phyloP scores from a whole-genome alignment of 2,329 filamentous ascomycete species.

The Cadophora sp. region DNA sequence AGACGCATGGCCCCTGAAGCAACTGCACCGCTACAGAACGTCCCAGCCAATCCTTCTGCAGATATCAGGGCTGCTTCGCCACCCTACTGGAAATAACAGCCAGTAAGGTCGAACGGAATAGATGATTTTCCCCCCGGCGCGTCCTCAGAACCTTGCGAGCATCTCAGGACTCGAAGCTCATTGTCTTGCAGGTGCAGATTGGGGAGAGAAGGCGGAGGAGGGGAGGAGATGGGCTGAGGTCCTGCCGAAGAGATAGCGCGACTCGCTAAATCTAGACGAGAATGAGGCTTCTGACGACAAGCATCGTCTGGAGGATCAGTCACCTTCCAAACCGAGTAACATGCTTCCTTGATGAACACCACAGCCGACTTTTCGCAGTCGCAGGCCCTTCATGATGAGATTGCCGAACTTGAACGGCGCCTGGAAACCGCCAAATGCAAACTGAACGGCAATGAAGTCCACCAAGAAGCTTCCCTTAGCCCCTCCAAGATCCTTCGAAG shows the following conservation, averaged over 20 bases:
- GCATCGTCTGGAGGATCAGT: not conserved
- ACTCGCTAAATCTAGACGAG: slow-evolving; percentile 20
- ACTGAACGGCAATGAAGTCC: slow-evolving; percentile 45
- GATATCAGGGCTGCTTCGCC: slow-evolving; percentile 15
- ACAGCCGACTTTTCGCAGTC: slow-evolving; percentile 35
- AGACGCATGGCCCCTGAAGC: not conserved
- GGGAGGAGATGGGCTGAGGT: not conserved
- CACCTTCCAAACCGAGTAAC: slow-evolving; percentile 1
- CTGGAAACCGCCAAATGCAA: slow-evolving; percentile 51
- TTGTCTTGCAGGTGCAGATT: not conserved
- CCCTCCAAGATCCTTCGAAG: slow-evolving; percentile 30
- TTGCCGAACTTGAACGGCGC: slow-evolving; percentile 60
- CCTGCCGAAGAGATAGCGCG: not conserved
- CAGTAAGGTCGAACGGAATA: not conserved
- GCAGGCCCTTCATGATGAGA: slow-evolving; percentile 55
- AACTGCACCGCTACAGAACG: not conserved
- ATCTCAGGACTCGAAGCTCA: not conserved
- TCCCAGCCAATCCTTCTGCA: slow-evolving; percentile 9
- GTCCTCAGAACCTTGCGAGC: not conserved
- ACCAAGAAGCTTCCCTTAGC: slow-evolving; percentile 33
- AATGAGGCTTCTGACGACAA: slow-evolving; percentile 9
- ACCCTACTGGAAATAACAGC: not conserved
- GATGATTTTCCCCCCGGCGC: not conserved
- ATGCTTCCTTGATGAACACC: slow-evolving; percentile 38
- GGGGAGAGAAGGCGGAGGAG: too few species aligned